Evolutionary conservation across 1,139 yeast species (phyloP).

Genomic region (Blastobotrys raffinosifermentans): DNA sequence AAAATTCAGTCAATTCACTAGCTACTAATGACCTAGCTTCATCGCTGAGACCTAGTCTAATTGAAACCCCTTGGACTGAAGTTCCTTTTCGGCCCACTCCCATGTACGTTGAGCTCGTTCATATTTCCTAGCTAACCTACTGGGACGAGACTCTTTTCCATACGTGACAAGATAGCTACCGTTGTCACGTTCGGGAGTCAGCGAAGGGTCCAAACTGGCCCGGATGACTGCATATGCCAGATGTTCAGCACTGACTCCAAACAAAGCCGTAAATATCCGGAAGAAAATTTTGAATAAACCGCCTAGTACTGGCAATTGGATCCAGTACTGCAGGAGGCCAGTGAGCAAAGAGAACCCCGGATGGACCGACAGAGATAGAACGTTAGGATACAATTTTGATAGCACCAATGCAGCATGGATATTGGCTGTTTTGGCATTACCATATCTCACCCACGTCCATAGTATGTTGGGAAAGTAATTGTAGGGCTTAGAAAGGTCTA

Average conservation of each 20-base stretch:
- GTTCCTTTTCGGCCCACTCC: slow-evolving; percentile 73
- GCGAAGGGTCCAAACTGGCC: slow-evolving; percentile 53
- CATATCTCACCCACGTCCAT: slow-evolving; percentile 76
- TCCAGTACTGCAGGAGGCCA: slow-evolving; percentile 66
- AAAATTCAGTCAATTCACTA: too few relatives aligned
- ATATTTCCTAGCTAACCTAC: slow-evolving; percentile 52
- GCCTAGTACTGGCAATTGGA: slow-evolving; percentile 71
- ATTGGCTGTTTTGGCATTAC: slow-evolving; percentile 72
- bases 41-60: too few relatives aligned
- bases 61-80: slow-evolving; percentile 43
- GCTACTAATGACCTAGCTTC: too few relatives aligned
- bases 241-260: slow-evolving; percentile 68
- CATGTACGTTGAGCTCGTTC: slow-evolving; percentile 67
- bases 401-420: slow-evolving; percentile 68
- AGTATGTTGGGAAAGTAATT: slow-evolving; percentile 57
- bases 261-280: slow-evolving; percentile 58
- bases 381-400: slow-evolving; percentile 59
- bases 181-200: slow-evolving; percentile 50
- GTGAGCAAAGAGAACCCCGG: slow-evolving; percentile 87
- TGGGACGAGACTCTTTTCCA: slow-evolving; percentile 51
- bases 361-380: slow-evolving; percentile 63
- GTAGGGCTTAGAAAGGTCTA: slow-evolving; percentile 48
- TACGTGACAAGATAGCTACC: slow-evolving; percentile 64
- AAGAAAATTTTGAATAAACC: slow-evolving; percentile 54
- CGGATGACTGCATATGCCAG: slow-evolving; percentile 64